Percentiles rank a stretch among this genome's conserved stretches.
Conservation (phyloP, 1,139 yeast species). For the Pichia sp. region DNA sequence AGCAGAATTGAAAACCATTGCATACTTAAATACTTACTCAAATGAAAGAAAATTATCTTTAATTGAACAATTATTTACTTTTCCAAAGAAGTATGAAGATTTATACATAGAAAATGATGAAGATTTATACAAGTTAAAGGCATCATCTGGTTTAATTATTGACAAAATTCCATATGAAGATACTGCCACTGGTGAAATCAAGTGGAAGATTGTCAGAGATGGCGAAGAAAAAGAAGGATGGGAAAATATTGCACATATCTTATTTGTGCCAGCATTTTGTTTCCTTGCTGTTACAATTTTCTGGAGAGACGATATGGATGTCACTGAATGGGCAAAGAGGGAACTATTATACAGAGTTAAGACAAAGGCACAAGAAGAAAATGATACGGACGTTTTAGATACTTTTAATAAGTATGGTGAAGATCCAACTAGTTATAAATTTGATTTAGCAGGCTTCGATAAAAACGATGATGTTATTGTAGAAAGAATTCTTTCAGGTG, state of each 20-base stretch:
- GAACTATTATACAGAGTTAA: slow-evolving; percentile 75
- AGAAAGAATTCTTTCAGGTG: slow-evolving; percentile 78
- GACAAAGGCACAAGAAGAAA: slow-evolving; percentile 56
- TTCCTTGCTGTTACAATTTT: slow-evolving; percentile 38
- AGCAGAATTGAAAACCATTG: slow-evolving; percentile 64
- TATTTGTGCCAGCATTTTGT: slow-evolving; percentile 61
- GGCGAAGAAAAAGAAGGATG: slow-evolving; percentile 73
- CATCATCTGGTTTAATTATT: slow-evolving; percentile 55
- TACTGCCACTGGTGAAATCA: slow-evolving; percentile 67
- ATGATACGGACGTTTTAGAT: slow-evolving; percentile 45
- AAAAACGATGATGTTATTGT: slow-evolving; percentile 74
- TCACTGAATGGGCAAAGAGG: slow-evolving; percentile 73
- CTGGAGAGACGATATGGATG: slow-evolving; percentile 37
- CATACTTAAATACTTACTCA: slow-evolving; percentile 61
- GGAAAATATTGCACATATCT: slow-evolving; percentile 67
- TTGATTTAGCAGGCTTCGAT: slow-evolving; percentile 52
- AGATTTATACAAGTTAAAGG: slow-evolving; percentile 58
- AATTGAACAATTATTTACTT: slow-evolving; percentile 50
- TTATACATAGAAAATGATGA: slow-evolving; percentile 57
- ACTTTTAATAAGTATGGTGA: slow-evolving; percentile 37
- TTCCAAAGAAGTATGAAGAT: slow-evolving; percentile 53
- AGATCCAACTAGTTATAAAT: slow-evolving; percentile 44
- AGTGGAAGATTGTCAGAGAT: slow-evolving; percentile 74
- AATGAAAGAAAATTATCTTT: slow-evolving; percentile 51
- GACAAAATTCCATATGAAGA: slow-evolving; percentile 84